Evolutionary conservation across 1,284 basidiomycete species (phyloP).

Genomic region (Apiotrichum gamsii): DNA sequence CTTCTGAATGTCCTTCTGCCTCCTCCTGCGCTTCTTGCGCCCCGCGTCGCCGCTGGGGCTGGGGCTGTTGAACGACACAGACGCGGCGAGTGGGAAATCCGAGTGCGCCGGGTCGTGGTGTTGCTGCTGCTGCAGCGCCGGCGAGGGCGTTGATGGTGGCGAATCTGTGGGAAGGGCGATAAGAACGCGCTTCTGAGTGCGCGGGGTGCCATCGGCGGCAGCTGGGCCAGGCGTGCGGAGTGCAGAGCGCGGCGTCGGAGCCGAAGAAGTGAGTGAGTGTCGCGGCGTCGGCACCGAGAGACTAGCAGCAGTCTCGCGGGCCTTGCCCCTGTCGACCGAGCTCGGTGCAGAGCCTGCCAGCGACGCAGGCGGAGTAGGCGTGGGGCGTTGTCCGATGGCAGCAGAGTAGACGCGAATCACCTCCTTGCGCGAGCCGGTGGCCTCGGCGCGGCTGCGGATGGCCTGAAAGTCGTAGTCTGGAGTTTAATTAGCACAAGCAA

Average conservation of each 20-base stretch:
- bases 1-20: neutral
- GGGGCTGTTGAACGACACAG: too few relatives aligned
- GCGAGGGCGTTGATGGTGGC: constrained; percentile 2
- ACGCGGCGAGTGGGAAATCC: too few relatives aligned
- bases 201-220: constrained; percentile 1
- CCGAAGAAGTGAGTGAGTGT: neutral
- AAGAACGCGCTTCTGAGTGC: constrained; percentile 10
- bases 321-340: neutral
- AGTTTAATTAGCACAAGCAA: neutral
- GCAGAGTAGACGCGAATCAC: constrained; percentile 17
- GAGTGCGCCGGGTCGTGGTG: too few relatives aligned
- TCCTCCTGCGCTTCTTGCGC: neutral
- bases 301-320: too few relatives aligned
- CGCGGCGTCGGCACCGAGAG: constrained; percentile 1
- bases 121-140: too few relatives aligned
- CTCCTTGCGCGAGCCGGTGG: constrained; percentile 10
- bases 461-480: constrained; percentile 30
- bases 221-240: constrained; percentile 2
- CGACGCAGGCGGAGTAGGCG: neutral
- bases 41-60: too few relatives aligned
- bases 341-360: neutral
- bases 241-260: constrained; percentile 7
- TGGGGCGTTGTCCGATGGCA: constrained; percentile 4
- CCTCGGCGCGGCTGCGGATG: constrained; percentile 24
- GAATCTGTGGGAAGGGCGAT: constrained; percentile 6